phyloP scores from a whole-genome alignment of 1,139 yeast species.

The Pichia sp. region DNA sequence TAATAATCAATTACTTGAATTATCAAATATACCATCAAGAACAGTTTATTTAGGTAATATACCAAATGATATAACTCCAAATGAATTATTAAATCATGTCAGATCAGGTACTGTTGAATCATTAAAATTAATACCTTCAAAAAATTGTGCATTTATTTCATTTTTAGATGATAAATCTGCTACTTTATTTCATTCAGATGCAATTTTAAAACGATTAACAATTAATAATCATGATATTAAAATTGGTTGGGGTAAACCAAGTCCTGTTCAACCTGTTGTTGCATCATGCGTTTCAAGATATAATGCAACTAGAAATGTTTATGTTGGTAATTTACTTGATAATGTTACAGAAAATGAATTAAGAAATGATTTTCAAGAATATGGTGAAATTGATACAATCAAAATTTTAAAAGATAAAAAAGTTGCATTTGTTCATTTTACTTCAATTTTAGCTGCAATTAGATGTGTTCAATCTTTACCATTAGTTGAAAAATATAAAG shows the following conservation, averaged over 20 bases:
- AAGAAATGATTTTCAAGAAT: slow-evolving; percentile 42
- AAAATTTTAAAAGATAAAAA: slow-evolving; percentile 54
- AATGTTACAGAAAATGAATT: slow-evolving; percentile 45
- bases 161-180: slow-evolving; percentile 58
- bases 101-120: slow-evolving; percentile 87
- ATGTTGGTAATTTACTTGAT: slow-evolving; percentile 48
- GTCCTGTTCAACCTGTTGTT: slow-evolving; percentile 50
- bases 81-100: slow-evolving; percentile 81
- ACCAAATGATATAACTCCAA: slow-evolving; percentile 73
- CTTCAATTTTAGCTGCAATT: slow-evolving; percentile 51
- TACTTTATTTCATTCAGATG: slow-evolving; percentile 54
- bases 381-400: slow-evolving; percentile 52
- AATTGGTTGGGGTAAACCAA: slow-evolving; percentile 58
- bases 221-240: slow-evolving; percentile 53
- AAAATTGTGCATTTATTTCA: slow-evolving; percentile 58
- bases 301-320: slow-evolving; percentile 59
- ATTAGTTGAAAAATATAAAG: slow-evolving; percentile 46
- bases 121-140: slow-evolving; percentile 49
- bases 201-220: slow-evolving; percentile 49
- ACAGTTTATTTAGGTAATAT: slow-evolving; percentile 89
- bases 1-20: slow-evolving; percentile 1
- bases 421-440: slow-evolving; percentile 56
- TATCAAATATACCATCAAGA: slow-evolving; percentile 46
- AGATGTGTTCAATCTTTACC: slow-evolving; percentile 55
- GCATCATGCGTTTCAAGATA: slow-evolving; percentile 52